These are phyloP conservation scores for Hericium rajendrae DNA, from an alignment of 768 basidiomycete species.

Conservation along the genomic window DNA sequence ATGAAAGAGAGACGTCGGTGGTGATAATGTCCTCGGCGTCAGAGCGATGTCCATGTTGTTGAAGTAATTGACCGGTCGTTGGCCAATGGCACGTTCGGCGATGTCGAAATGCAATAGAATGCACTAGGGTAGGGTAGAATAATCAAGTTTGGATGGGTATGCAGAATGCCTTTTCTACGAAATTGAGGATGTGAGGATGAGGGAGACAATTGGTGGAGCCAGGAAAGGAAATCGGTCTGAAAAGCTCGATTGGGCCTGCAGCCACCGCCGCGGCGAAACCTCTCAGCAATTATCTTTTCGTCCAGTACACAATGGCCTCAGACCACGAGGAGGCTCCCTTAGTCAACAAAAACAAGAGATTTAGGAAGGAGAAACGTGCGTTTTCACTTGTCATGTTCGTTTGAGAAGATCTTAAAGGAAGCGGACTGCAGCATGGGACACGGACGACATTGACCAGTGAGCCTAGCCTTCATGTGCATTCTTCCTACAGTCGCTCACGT, in stretches of 20 bases:
- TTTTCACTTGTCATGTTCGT: constrained; percentile 7
- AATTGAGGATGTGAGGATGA: not conserved
- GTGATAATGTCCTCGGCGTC: not conserved
- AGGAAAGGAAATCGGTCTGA: not conserved
- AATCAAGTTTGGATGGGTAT: no score
- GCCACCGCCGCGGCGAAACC: no score
- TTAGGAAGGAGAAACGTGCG: constrained; percentile 94
- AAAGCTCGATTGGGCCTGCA: no score
- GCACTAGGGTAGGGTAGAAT: no score
- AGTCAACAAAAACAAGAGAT: constrained; percentile 78
- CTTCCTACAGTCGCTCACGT: not conserved
- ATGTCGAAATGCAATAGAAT: no score
- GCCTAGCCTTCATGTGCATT: constrained; percentile 20
- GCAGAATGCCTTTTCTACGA: no score
- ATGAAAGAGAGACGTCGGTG: constrained; percentile 29
- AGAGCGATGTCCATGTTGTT: not conserved
- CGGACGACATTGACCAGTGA: constrained; percentile 97
- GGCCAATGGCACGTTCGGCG: no score
- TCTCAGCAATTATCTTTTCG: no score
- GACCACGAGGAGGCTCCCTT: constrained; percentile 8
- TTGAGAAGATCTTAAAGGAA: constrained; percentile 8
- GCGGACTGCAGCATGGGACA: constrained; percentile 78
- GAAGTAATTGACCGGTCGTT: not conserved
- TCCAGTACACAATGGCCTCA: not conserved
- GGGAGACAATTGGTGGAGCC: not conserved